Base-by-base conservation (phyloP, 768 basidiomycete species). In the Boletus sensibilis region DNA sequence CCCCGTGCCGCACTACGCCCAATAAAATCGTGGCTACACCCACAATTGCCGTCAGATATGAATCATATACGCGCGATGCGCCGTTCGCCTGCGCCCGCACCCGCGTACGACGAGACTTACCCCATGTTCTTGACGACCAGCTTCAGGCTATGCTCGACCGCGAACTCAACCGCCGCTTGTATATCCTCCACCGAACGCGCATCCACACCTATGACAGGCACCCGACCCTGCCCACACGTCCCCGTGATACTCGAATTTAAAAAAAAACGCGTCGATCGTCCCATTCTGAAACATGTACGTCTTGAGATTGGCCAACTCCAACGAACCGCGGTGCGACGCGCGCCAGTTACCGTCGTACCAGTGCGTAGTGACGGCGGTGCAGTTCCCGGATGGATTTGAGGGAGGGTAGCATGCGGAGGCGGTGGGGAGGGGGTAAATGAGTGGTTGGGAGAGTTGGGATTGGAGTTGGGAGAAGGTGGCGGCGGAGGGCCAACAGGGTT, bases 401-500 rank as follows among this genome's bases (percentile, higher is more conserved):
- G 57, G 37, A 0, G 79, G 72, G 53, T 82, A 81, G 58, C 79
- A 82, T 1, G 72, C 67, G 1, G 70, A 70, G 3, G 75, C 78
- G 2, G 74, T 71, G 0, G 80, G 77, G 0, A 64, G 43, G 0
- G 79, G 81, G 18, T 69, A 62, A 8, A 82, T 47, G 31, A 82
- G 71, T 0, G 78, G 78, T 35, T 77, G 78, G 1, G 81, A 80
- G 27, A 82, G 48, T 48, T 74, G 65, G 4, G 65, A 60, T 9
- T 71, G 58, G 11, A 81, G 68, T 6, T 56, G 39, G 10, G 67
- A 39, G 56, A 79, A 78, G 1, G 68, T 65, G 2, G 65, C 40
- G 0, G 65, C 45, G n/a, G 62, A 68, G 3, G 80, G 80, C 78
- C 79, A 81, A 62, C 79, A 82, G 1, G 66, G 9, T 29, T 78